Base-by-base conservation (phyloP, 2,329 filamentous ascomycete species). In the Cladosporium austrohemisphaericum region DNA sequence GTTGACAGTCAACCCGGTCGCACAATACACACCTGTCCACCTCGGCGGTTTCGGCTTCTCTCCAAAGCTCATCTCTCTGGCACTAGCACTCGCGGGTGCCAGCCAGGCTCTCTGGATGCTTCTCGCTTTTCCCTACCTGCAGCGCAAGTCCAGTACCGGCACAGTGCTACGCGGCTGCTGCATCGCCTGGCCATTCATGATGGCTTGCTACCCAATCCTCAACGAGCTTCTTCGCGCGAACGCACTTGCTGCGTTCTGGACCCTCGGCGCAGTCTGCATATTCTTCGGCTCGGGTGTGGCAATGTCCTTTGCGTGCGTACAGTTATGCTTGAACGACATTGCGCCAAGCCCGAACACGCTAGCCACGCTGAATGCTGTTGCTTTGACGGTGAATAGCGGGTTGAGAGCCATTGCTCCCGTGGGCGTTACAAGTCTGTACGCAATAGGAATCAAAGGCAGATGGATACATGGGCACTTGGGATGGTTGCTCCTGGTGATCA, bases 321-420 rank as follows among this genome's bases (percentile, higher is more conserved):
- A 91, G 70, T 79, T 92, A 7, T 81, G 81, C 0, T 62, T 92
- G 25, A 92, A 92, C 65, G 85, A 91, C 51, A 79, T 86, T 2
- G 76, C 83, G 0, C 88, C 88, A 0, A 80, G 75, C 8, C 76
- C 80, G 1, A 71, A 74, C 33, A 77, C 81, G 0, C 71, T 92
- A 8, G 86, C 84, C 0, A 88, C 81, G 0, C 69, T 93, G 22
- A 92, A 92, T 57, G 83, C 84, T 0, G 58, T 88, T 1, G 77
- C 80, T 0, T 70, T 92, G 50, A 84, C 85, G 0, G 60, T 81
- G 1, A 68, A 73, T 0, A 83, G 81, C 54, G 83, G 71, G 0
- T 70, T 88, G 23, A 74, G 87, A 11, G 77, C 86, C 0, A 72
- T 91, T 32, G 76, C 77, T 0, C 87, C 88, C 0, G 84, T 80